Evolutionary conservation across 345 rosid genomes (phyloP).

Genomic region (Raphanus sativus): DNA sequence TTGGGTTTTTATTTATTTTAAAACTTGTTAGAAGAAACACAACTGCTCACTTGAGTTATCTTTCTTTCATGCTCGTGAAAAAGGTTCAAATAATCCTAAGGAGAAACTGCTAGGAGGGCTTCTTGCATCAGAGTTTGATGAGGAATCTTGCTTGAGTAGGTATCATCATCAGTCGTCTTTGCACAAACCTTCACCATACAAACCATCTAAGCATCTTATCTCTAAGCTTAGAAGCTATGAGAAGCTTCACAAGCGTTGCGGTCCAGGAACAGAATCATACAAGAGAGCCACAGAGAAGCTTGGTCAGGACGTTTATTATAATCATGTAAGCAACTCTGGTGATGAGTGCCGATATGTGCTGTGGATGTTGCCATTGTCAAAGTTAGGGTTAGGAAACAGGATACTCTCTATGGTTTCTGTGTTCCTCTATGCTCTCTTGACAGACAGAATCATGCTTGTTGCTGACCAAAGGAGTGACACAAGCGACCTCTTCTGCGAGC

Average conservation of each 20-base stretch:
- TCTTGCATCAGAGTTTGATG: slow-evolving; percentile 47
- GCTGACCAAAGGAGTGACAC: slow-evolving; percentile 49
- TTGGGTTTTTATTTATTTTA: too few species aligned
- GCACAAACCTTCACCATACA: slow-evolving; percentile 39
- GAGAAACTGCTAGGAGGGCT: slow-evolving; percentile 53
- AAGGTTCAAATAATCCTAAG: slow-evolving; percentile 35
- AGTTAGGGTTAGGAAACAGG: slow-evolving; percentile 66
- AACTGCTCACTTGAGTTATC: too few species aligned
- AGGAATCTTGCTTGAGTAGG: slow-evolving; percentile 53
- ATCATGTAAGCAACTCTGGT: slow-evolving; percentile 3
- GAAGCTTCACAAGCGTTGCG: slow-evolving; percentile 59
- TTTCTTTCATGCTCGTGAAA: too few species aligned
- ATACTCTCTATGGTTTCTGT: slow-evolving; percentile 55
- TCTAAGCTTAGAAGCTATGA: slow-evolving; percentile 57
- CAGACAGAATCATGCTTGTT: slow-evolving; percentile 57
- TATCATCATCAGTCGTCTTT: slow-evolving; percentile 10
- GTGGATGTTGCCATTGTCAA: slow-evolving; percentile 47
- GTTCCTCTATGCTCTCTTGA: slow-evolving; percentile 65
- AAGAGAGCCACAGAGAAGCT: slow-evolving; percentile 43
- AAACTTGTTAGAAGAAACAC: too few species aligned
- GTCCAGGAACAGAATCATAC: slow-evolving; percentile 56
- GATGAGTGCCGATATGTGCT: slow-evolving; percentile 54
- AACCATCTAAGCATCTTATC: slow-evolving; percentile 50
- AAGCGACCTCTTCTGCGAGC: slow-evolving; percentile 65
- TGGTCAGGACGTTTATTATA: neutral